Percentiles rank a stretch among this genome's conserved stretches.
Conservation (phyloP, 306 rosid genomes). For the Ormosia semicastrata region DNA sequence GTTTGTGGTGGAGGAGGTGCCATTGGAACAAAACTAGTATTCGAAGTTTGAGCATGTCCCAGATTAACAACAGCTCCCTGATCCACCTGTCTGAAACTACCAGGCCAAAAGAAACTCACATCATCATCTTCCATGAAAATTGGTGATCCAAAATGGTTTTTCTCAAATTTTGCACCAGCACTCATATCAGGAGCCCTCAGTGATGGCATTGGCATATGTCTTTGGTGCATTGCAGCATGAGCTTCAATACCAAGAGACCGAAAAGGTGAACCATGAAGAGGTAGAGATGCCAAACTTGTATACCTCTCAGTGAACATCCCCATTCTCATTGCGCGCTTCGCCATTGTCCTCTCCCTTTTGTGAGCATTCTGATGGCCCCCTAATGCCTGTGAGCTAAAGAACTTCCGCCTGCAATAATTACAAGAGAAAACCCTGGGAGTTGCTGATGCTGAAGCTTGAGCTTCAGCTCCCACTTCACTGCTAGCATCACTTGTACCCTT, state of each 20-base stretch:
- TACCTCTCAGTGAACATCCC: slow-evolving; percentile 80
- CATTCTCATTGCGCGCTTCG: slow-evolving; percentile 90
- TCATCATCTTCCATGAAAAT: slow-evolving; percentile 74
- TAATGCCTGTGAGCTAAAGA: slow-evolving; percentile 89
- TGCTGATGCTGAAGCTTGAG: slow-evolving; percentile 43
- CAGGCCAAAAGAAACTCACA: slow-evolving; percentile 77
- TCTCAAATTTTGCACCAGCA: slow-evolving; percentile 68
- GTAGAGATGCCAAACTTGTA: slow-evolving; percentile 85
- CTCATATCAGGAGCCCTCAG: slow-evolving; percentile 48
- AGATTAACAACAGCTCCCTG: slow-evolving; percentile 30
- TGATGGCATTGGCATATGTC: slow-evolving; percentile 42
- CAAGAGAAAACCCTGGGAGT: slow-evolving; percentile 78
- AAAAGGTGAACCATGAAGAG: slow-evolving; percentile 87
- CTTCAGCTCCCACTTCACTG: slow-evolving; percentile 48
- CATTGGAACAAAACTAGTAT: slow-evolving; percentile 32
- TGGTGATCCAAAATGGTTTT: slow-evolving; percentile 56
- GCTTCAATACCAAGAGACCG: slow-evolving; percentile 85
- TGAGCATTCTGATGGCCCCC: slow-evolving; percentile 99
- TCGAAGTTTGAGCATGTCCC: slow-evolving; percentile 38
- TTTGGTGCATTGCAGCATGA: slow-evolving; percentile 76
- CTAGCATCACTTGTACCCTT: slow-evolving; percentile 55
- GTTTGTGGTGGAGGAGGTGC: slow-evolving; percentile 44
- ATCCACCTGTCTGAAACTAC: slow-evolving; percentile 79
- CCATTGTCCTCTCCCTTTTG: slow-evolving; percentile 95
- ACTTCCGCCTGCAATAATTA: slow-evolving; percentile 83